Conservation (phyloP, 1,139 yeast species). For the Saccharomyces pastorianus region DNA sequence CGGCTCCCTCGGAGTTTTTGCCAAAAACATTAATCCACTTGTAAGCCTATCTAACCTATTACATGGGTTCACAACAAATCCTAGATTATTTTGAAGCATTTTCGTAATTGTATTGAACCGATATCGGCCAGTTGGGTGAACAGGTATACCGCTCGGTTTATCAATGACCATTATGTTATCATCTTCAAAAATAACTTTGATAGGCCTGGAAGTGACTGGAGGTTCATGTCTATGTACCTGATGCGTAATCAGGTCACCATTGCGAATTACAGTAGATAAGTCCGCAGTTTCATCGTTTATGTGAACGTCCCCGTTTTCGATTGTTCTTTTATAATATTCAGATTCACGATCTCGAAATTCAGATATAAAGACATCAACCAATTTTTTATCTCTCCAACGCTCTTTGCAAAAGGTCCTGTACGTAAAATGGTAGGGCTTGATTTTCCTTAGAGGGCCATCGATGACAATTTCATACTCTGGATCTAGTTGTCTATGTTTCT, state of each 20-base stretch:
- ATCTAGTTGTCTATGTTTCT: constrained; percentile 25
- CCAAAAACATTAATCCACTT: constrained; percentile 89
- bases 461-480: constrained; percentile 33
- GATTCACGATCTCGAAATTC: constrained; percentile 81
- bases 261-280: constrained; percentile 57
- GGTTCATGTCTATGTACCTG: constrained; percentile 87
- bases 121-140: constrained; percentile 92
- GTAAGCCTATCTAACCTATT: constrained; percentile 86
- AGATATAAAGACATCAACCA: constrained; percentile 68
- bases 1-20: constrained; percentile 79
- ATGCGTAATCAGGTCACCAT: constrained; percentile 83
- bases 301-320: constrained; percentile 64
- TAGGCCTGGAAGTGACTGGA: constrained; percentile 64
- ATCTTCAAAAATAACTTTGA: constrained; percentile 70
- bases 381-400: constrained; percentile 79
- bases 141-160: constrained; percentile 93
- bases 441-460: constrained; percentile 59
- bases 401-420: constrained; percentile 84
- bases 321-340: constrained; percentile 59
- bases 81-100: constrained; percentile 60
- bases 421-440: constrained; percentile 80
- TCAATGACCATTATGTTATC: constrained; percentile 78
- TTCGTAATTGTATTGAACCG: constrained; percentile 83
- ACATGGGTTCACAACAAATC: constrained; percentile 71
- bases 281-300: constrained; percentile 60